Conservation (phyloP, 139 green algal species). For the Tetraselmis striata region DNA sequence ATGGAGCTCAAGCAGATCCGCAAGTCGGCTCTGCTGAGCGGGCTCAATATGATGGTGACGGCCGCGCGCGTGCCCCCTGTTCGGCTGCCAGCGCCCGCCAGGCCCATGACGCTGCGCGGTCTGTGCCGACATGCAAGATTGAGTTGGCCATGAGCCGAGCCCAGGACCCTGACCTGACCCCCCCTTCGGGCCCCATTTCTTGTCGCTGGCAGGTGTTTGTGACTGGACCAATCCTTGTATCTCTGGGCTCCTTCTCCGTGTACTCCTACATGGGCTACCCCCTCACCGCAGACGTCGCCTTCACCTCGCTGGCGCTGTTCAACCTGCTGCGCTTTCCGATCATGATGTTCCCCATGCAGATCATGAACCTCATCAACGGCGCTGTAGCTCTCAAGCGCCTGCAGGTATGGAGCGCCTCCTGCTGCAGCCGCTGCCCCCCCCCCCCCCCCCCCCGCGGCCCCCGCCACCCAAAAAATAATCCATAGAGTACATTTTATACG, state of each 20-base stretch:
- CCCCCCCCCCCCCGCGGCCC: too few relatives aligned
- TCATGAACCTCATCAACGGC: conserved; percentile 71
- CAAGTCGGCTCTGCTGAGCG: background rate
- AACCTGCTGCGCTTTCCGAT: conserved; percentile 82
- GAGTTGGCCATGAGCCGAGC: too few relatives aligned
- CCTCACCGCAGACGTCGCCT: conserved; percentile 69
- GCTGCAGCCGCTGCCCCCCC: too few relatives aligned
- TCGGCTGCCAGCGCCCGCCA: background rate
- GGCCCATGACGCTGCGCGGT: background rate
- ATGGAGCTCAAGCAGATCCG: conserved; percentile 47
- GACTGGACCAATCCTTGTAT: conserved; percentile 42
- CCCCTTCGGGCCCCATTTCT: too few relatives aligned
- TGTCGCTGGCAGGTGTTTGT: conserved; percentile 13
- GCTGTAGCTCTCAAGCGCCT: conserved; percentile 65
- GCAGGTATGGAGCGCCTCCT: too few relatives aligned
- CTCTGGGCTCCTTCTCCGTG: conserved; percentile 51
- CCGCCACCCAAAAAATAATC: too few relatives aligned
- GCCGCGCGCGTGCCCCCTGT: too few relatives aligned
- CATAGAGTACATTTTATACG: too few relatives aligned
- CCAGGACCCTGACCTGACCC: too few relatives aligned
- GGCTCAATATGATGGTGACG: conserved; percentile 11
- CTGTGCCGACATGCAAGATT: too few relatives aligned
- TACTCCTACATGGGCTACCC: conserved; percentile 33
- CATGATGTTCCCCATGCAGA: conserved; percentile 65
- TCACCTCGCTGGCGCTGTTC: conserved; percentile 76